Conservation (phyloP, 2,329 filamentous ascomycete species). For the Phaeosphaeriaceae sp. region DNA sequence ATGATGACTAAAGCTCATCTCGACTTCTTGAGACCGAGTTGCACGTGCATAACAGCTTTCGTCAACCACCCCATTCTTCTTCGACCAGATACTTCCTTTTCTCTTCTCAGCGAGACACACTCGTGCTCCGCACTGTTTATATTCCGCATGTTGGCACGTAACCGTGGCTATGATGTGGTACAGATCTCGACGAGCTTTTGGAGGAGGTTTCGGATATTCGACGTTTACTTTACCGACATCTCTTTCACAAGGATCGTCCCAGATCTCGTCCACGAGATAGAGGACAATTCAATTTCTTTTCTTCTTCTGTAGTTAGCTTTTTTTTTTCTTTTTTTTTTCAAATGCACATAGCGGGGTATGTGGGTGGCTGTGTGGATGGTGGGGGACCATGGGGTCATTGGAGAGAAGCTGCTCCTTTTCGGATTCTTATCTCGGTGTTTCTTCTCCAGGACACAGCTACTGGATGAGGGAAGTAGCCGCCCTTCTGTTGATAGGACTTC, state of each 20-base stretch:
- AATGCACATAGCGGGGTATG: conserved; percentile 10
- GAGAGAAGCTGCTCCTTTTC: conserved; percentile 3
- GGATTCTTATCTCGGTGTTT: not conserved
- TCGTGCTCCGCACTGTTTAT: conserved; percentile 18
- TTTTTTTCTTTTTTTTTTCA: conserved; percentile 3
- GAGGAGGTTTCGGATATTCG: conserved; percentile 25
- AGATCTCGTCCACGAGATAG: conserved; percentile 3
- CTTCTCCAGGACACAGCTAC: not conserved
- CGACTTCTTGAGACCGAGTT: not conserved
- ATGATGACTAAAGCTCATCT: conserved; percentile 24
- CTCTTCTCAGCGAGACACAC: conserved; percentile 7
- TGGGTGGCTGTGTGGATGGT: not conserved
- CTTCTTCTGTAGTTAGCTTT: not conserved
- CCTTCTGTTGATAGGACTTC: not conserved
- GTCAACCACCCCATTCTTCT: conserved; percentile 6
- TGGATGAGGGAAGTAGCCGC: not conserved
- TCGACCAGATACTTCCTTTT: conserved; percentile 4
- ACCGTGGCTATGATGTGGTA: conserved; percentile 5
- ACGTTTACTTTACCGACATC: conserved; percentile 5
- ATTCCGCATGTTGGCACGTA: conserved; percentile 22
- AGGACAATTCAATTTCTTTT: not conserved
- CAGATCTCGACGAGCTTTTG: conserved; percentile 31
- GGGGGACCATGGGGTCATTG: not conserved
- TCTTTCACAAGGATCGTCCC: conserved; percentile 7
- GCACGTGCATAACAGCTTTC: too few species aligned